Conservation (phyloP, 495 filamentous ascomycete genomes). For the Trichoderma erinaceum region DNA sequence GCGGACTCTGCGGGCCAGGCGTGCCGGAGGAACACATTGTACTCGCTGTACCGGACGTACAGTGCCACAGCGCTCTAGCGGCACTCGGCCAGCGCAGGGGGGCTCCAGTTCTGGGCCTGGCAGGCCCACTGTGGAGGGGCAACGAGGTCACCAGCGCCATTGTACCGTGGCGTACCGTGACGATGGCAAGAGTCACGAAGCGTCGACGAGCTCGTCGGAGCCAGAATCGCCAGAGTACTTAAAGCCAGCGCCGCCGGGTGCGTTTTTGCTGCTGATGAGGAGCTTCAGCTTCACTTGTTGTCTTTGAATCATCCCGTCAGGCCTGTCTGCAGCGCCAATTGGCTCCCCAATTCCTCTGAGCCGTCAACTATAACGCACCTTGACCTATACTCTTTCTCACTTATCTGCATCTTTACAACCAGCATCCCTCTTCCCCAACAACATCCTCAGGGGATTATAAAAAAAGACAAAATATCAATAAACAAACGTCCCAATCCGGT, state of each 20-base stretch:
- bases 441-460: not conserved
- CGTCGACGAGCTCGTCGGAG: not conserved
- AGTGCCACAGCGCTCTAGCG: not conserved
- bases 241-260: conserved; percentile 1
- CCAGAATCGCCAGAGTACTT: not conserved
- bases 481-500: not conserved
- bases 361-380: not conserved
- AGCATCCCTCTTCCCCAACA: not conserved
- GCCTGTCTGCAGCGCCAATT: not conserved
- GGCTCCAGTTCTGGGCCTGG: conserved; percentile 13
- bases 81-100: not conserved
- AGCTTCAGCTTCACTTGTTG: conserved; percentile 2
- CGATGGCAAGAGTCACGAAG: conserved; percentile 12
- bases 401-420: not conserved
- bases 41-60: not conserved
- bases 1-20: not conserved
- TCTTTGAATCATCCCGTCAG: not conserved
- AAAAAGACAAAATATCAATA: not conserved
- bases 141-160: conserved; percentile 8
- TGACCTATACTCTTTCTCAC: not conserved
- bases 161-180: conserved; percentile 3
- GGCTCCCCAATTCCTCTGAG: not conserved
- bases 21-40: not conserved
- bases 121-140: conserved; percentile 10
- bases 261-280: not conserved